Evolutionary conservation across 2,329 filamentous ascomycete species (phyloP), one percentile per base, ranked within the genome.

Genomic region (Stachybotrys elegans): DNA sequence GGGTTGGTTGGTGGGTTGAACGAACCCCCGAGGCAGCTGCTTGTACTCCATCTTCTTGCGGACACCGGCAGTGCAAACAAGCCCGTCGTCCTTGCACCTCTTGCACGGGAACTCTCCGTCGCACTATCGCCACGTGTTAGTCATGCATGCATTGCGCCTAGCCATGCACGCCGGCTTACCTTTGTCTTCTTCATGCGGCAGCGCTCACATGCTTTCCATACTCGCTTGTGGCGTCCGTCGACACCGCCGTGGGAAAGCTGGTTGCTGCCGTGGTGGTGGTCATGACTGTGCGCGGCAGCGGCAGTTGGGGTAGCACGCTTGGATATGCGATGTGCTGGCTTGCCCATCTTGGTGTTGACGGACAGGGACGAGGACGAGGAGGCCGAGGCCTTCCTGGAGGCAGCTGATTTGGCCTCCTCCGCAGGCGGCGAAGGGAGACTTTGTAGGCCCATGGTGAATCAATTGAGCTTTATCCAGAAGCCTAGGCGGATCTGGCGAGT

Each of bases 121-220:
- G 56, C 79, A 83, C 78, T 82, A 39, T 17, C 27, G 40, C 49
- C 22, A 21, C 14, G 27, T 36, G 49, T 51, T 49, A 51, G 48
- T 44, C 16, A n/a, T n/a, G n/a, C n/a, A n/a, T n/a, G n/a, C n/a
- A n/a, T n/a, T n/a, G n/a, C n/a, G n/a, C n/a, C n/a, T n/a, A n/a
- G n/a, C n/a, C n/a, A n/a, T n/a, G 9, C 31, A 16, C 31, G 31
- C 9, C 9, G 6, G 48, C 48, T 40, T 63, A 80, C 79, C 78
- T 83, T 83, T 43, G 80, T 84, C 69, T 84, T 84, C 71, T 83
- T 84, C 78, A 83, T 83, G 51, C 79, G 69, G 68, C 79, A 84
- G 51, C 80, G 68, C 63, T 83, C 79, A 51, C 80, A 84, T 16
- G 80, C 80, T 59, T 83, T 83, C 79, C 79, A 83, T 43, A 83